Conservation (phyloP, 129 eudicot species). For the Gnaphalium uliginosum region DNA sequence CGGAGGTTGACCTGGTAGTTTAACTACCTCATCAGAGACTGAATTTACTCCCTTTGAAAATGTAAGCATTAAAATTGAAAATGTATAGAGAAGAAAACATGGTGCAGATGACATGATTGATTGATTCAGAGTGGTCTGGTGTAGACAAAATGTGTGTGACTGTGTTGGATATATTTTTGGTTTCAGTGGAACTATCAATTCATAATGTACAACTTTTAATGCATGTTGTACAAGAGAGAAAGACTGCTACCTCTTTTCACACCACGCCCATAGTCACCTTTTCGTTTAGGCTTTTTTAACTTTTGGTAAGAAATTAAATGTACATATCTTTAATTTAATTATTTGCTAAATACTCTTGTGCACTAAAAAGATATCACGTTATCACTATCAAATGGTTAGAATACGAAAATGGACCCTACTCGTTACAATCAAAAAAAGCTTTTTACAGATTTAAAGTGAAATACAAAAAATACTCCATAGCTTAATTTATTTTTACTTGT, state of each 20-base stretch:
- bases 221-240: neutral
- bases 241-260: neutral
- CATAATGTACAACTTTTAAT: neutral
- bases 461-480: too few relatives aligned
- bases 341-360: too few relatives aligned
- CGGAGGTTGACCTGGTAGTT: slow-evolving; percentile 67
- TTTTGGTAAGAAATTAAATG: too few relatives aligned
- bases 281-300: too few relatives aligned
- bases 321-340: too few relatives aligned
- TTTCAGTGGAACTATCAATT: neutral
- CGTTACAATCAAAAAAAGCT: too few relatives aligned
- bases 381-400: too few relatives aligned
- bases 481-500: too few relatives aligned
- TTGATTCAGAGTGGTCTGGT: neutral
- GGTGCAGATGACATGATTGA: neutral
- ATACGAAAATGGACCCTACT: too few relatives aligned
- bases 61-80: neutral
- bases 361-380: too few relatives aligned
- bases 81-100: neutral
- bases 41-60: slow-evolving; percentile 21
- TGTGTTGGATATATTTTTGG: neutral
- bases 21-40: slow-evolving; percentile 38
- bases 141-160: neutral
- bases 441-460: too few relatives aligned
- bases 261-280: neutral